Evolutionary conservation across 768 basidiomycete species (phyloP).

Genomic region (Termitomyces bulborhizus): DNA sequence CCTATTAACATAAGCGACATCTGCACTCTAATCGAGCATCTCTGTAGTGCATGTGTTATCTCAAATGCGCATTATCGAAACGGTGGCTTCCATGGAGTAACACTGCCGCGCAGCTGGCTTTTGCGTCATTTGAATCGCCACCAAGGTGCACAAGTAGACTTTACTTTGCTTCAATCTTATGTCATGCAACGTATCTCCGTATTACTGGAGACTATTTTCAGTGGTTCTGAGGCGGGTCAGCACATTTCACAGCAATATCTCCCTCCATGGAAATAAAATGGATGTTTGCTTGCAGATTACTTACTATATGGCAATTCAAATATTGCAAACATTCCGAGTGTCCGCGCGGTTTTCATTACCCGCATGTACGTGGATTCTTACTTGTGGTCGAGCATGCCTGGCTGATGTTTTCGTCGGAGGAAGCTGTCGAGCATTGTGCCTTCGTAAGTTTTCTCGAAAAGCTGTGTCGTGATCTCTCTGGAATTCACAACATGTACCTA

Average conservation of each 20-base stretch:
- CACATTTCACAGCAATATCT: not conserved
- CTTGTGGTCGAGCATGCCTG: not conserved
- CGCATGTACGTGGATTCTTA: slow-evolving; percentile 34
- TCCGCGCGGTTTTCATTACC: slow-evolving; percentile 35
- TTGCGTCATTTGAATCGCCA: slow-evolving; percentile 15
- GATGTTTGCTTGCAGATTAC: slow-evolving; percentile 14
- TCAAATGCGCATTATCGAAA: slow-evolving; percentile 17
- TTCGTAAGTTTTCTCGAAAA: slow-evolving; percentile 27
- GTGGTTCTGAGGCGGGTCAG: slow-evolving; percentile 20
- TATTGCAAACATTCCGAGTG: slow-evolving; percentile 13
- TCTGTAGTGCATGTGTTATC: slow-evolving; percentile 37
- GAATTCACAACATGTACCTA: slow-evolving; percentile 1
- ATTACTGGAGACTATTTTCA: slow-evolving; percentile 23
- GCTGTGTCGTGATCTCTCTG: not conserved
- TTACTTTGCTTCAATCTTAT: not conserved
- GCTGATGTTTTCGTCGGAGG: not conserved
- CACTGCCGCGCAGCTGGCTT: slow-evolving; percentile 53
- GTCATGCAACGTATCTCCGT: slow-evolving; percentile 16
- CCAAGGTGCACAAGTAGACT: slow-evolving; percentile 4
- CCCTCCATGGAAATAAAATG: not conserved
- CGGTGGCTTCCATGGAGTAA: slow-evolving; percentile 34
- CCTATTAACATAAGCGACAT: slow-evolving; percentile 40
- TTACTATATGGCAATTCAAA: slow-evolving; percentile 21
- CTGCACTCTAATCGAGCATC: slow-evolving; percentile 44
- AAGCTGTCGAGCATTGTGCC: slow-evolving; percentile 42